Evolutionary conservation across 257 asterid species (phyloP), one percentile per base, ranked within the genome.

Genomic region (Jacaranda copaia): DNA sequence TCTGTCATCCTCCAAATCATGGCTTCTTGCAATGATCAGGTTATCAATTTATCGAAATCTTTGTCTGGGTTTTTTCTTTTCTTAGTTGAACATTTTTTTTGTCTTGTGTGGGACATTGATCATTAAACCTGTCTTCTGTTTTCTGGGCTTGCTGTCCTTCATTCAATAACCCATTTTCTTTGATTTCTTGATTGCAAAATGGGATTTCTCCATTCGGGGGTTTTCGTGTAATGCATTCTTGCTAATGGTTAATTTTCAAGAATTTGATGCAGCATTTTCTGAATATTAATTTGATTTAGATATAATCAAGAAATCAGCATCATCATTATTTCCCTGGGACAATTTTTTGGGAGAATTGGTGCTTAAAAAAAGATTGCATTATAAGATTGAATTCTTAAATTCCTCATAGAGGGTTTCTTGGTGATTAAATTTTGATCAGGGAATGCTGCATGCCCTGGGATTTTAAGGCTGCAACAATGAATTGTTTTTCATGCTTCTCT

Each of bases 401-500:
- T 12, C 58, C 4, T 8, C 3, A 16, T 6, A 40, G 45, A n/a
- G 8, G 14, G 25, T 15, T 19, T 43, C 18, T 18, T 19, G 1
- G 43, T 69, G 76, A 13, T 57, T 48, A 18, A 59, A 67, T 8
- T 64, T 70, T 60, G 72, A 59, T 68, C 72, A 67, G 77, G 83
- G 73, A 70, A 73, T 64, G 81, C 56, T 78, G 82, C 64, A 40
- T 83, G 77, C 73, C 78, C 79, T 77, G 76, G 52, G 68, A 71
- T 46, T 52, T 64, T 9, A 69, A 78, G 76, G 80, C 72, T 55
- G 80, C 75, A 76, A 81, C 51, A 57, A 92, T 94, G 99, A 87
- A 86, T 79, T 91, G 96, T 81, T 92, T 88, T 82, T 83, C 97
- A 56, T 94, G 98, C 77, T 94, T 92, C 81, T 81, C 95, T 25